Evolutionary conservation across 768 basidiomycete species (phyloP).

Genomic region (Suillus brevipes): DNA sequence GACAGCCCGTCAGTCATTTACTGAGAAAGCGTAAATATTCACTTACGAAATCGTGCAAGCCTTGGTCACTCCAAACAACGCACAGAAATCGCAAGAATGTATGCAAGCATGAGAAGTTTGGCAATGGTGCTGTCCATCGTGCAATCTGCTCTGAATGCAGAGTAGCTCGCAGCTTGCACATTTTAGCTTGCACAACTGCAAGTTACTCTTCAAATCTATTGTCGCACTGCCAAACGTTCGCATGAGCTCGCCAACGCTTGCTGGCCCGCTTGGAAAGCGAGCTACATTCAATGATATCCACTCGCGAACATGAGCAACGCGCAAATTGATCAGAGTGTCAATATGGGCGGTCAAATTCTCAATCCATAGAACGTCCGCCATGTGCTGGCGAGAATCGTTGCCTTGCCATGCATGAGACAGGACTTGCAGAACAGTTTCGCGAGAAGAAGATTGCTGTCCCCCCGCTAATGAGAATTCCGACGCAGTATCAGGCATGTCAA

Average conservation of each 20-base stretch:
- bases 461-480: constrained; percentile 34
- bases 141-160: neutral
- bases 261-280: constrained; percentile 45
- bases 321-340: constrained; percentile 37
- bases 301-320: constrained; percentile 47
- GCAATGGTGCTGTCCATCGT: neutral
- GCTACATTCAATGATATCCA: constrained; percentile 54
- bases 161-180: neutral
- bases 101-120: neutral
- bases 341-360: constrained; percentile 40
- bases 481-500: constrained; percentile 40
- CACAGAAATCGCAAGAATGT: constrained; percentile 17
- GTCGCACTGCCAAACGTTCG: neutral
- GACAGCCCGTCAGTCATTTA: neutral
- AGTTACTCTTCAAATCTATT: neutral
- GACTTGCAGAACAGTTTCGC: neutral
- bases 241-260: constrained; percentile 45
- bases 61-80: constrained; percentile 31
- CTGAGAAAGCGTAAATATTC: neutral
- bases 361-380: constrained; percentile 45
- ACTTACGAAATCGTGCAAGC: constrained; percentile 51
- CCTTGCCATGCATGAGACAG: constrained; percentile 28
- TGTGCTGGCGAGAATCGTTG: constrained; percentile 32
- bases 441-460: neutral
- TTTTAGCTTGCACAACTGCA: neutral